These are phyloP conservation scores for Aspergillus alliaceus DNA, from an alignment of 2,329 filamentous ascomycete genomes.

Conservation along the genomic window DNA sequence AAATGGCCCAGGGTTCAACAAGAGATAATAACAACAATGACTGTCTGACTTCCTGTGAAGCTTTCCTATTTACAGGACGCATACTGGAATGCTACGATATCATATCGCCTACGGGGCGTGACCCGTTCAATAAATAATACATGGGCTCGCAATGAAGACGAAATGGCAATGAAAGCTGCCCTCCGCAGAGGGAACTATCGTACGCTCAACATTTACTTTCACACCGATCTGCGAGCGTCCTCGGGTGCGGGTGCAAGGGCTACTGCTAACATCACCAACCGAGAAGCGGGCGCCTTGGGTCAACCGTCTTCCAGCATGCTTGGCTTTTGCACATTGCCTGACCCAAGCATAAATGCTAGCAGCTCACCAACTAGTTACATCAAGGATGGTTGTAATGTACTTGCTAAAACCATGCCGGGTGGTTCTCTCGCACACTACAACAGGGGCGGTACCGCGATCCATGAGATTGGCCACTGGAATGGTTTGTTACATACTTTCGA, in stretches of 20 bases:
- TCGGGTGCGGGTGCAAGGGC: conserved; percentile 22
- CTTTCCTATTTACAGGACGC: conserved; percentile 45
- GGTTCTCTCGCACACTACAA: conserved; percentile 52
- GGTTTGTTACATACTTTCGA: conserved; percentile 48
- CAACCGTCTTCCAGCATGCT: conserved; percentile 41
- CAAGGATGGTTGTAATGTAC: conserved; percentile 58
- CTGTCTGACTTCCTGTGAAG: conserved; percentile 15
- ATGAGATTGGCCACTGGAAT: conserved; percentile 51
- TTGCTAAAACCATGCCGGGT: conserved; percentile 58
- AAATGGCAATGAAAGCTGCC: conserved; percentile 53
- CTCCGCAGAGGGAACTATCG: conserved; percentile 56
- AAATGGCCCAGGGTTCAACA: not conserved
- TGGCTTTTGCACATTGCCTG: conserved; percentile 55
- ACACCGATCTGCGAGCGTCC: conserved; percentile 49
- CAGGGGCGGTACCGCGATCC: conserved; percentile 46
- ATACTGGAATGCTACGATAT: conserved; percentile 48
- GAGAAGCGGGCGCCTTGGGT: conserved; percentile 10
- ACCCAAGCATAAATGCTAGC: conserved; percentile 39
- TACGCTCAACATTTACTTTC: conserved; percentile 61
- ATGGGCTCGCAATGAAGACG: conserved; percentile 54
- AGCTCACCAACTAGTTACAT: conserved; percentile 44
- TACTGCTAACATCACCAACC: conserved; percentile 26
- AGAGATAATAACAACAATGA: not conserved
- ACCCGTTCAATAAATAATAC: conserved; percentile 54
- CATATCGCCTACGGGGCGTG: conserved; percentile 51